Evolutionary conservation across 139 green algal species (phyloP).

Genomic region (Chlorella sorokiniana): DNA sequence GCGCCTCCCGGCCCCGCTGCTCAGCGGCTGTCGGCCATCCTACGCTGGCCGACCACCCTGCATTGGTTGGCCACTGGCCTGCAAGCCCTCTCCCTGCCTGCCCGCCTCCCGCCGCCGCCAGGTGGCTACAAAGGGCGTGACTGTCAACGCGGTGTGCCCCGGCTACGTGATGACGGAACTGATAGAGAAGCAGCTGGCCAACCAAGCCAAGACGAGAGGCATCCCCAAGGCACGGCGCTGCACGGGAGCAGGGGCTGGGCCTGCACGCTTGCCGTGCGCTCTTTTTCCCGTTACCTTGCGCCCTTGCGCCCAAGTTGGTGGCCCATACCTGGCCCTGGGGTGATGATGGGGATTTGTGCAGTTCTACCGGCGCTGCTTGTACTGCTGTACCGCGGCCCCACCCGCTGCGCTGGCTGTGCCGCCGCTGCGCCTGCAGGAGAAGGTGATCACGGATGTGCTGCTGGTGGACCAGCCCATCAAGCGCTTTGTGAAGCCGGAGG

Average conservation of each 20-base stretch:
- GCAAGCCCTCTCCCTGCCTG: background rate
- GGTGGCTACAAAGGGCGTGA: constrained; percentile 64
- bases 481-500: constrained; percentile 80
- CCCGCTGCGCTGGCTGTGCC: no score
- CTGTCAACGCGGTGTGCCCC: constrained; percentile 37
- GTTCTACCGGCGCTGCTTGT: background rate
- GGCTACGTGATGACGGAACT: constrained; percentile 70
- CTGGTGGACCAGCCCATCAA: constrained; percentile 89
- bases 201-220: constrained; percentile 68
- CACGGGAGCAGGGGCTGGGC: no score
- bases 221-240: constrained; percentile 68
- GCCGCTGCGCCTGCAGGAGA: constrained; percentile 23
- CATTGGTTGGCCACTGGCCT: background rate
- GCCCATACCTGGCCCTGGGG: no score
- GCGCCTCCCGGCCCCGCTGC: background rate
- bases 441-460: constrained; percentile 73
- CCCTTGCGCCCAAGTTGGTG: no score
- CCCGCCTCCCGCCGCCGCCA: constrained; percentile 31
- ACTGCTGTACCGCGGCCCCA: no score
- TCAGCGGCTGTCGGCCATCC: background rate
- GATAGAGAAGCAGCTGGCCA: constrained; percentile 73
- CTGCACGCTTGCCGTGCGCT: no score
- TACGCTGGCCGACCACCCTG: background rate
- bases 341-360: background rate
- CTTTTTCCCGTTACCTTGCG: no score